Evolutionary conservation across 2,329 filamentous ascomycete genomes (phyloP), one percentile per base, ranked within the genome.

Genomic region (Pleomassaria siparia): DNA sequence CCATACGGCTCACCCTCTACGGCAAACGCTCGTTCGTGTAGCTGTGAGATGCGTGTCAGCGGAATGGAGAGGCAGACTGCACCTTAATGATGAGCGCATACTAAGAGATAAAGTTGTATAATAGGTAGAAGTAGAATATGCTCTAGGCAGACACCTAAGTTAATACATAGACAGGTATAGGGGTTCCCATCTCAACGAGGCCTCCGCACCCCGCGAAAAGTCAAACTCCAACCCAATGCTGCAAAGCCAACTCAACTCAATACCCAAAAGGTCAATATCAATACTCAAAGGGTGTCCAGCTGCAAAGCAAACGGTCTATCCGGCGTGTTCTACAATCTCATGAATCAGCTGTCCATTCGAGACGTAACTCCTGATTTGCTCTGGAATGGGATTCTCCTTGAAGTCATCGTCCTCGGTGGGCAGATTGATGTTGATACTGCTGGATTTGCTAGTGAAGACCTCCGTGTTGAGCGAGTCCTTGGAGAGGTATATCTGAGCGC

Each of bases 271-370:
- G 24, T 13, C 26, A 42, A 39, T 36, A 25, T n/a, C 12, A 28
- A 1, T 45, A 30, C 12, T 7, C 29, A n/a, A 30, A 12, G 7
- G 12, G 25, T 7, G 6, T 7, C 25, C 5, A n/a, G 7, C 12
- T 35, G 20, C 12, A 35, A 7, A 18, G 20, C 16, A 35, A 11
- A 37, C 4, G 6, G n/a, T 22, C 35, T 64, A 96, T 47, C 92
- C 91, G 54, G 88, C 84, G 74, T 97, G 92, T 63, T 94, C 91
- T 15, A 99, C 94, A 70, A 99, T 97, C 80, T 97, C 92, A 65
- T 85, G 96, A 22, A 92, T 81, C 54, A 97, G 68, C 55, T 87
- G 84, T 18, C 89, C 88, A 72, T 90, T 76, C 71, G 86, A 89
- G 76, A 82, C 79, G 80, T 79, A 89, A 78, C 66, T 90, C 83